Base-by-base conservation (phyloP, 108 stramenopile genomes). In the Stephanodiscus minutulus region DNA sequence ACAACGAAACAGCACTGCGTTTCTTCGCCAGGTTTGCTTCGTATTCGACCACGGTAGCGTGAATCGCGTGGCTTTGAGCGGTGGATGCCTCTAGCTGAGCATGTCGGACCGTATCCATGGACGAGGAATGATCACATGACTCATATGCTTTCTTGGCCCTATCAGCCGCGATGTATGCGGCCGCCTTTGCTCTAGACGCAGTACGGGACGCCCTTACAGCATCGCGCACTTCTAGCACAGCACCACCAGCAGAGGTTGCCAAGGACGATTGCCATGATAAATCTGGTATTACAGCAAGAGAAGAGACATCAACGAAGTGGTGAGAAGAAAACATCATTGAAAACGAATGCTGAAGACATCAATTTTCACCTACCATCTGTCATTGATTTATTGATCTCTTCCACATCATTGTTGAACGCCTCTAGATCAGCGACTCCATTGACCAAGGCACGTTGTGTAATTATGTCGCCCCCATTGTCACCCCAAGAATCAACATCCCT, bases 41-140 rank as follows among this genome's bases (percentile, higher is more conserved):
- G 72, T 94, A 88, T 52, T 91, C 93, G 20, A 94, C 87, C 9
- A 94, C 93, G 13, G 93, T 82, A 10, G 93, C 87, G 68, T 94
- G 93, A 33, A 94, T 85, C 7, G 90, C 93, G 72, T 90, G 93
- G 60, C 88, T 91, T 52, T 94, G 85, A 0, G 92, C 68, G 61
- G 84, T 85, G 13, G 88, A 90, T 41, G 88, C 79, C 25, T 87
- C 55, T 12, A 85, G 79, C 74, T 88, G 92, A 15, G 89, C 84
- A 20, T 82, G 73, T 37, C 85, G 76, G 25, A 89, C 80, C 58
- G 87, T 88, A 25, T 93, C 88, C 28, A 80, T 77, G 10, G 83
- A 77, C 1, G 75, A 37, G 39, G 88, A 48, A 70, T 49, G 27
- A 62, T 68, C 24, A 74, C 82, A 33, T 37, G 77, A 68, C 39